phyloP scores from a whole-genome alignment of 176 grass and related monocot species.

The Phragmites australis region DNA sequence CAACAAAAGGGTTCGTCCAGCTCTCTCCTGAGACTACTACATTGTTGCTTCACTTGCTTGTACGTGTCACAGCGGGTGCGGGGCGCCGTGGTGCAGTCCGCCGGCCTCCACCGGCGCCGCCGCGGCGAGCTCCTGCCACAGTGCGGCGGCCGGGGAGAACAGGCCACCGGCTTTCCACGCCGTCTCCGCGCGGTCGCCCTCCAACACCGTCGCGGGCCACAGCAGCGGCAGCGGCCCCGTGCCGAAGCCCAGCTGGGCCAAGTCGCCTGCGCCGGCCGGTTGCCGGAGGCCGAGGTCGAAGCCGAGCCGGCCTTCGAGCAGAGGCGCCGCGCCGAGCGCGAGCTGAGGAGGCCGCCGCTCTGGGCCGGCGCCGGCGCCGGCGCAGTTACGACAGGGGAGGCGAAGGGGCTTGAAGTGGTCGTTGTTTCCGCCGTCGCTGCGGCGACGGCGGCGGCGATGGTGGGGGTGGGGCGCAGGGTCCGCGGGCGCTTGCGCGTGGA shows the following conservation, averaged over 20 bases:
- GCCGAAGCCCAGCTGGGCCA: not conserved
- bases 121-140: slow-evolving; percentile 51
- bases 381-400: not conserved
- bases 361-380: not conserved
- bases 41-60: too few relatives aligned
- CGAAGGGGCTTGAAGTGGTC: not conserved
- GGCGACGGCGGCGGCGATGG: not conserved
- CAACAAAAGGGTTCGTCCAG: too few relatives aligned
- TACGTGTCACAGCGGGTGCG: too few relatives aligned
- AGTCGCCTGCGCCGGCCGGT: not conserved
- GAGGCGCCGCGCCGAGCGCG: slow-evolving; percentile 20
- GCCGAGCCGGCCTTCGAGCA: slow-evolving; percentile 43
- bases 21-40: too few relatives aligned
- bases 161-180: not conserved
- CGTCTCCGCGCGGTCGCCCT: not conserved
- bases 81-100: too few relatives aligned
- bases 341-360: slow-evolving; percentile 19
- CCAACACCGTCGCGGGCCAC: not conserved
- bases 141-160: not conserved
- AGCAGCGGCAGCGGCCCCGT: not conserved
- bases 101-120: not conserved
- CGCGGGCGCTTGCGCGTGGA: slow-evolving; percentile 60
- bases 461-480: not conserved
- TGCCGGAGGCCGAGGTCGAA: slow-evolving; percentile 39
- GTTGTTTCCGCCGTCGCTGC: not conserved